Evolutionary conservation across 345 rosid species (phyloP).

Genomic region (Populus ilicifolia): DNA sequence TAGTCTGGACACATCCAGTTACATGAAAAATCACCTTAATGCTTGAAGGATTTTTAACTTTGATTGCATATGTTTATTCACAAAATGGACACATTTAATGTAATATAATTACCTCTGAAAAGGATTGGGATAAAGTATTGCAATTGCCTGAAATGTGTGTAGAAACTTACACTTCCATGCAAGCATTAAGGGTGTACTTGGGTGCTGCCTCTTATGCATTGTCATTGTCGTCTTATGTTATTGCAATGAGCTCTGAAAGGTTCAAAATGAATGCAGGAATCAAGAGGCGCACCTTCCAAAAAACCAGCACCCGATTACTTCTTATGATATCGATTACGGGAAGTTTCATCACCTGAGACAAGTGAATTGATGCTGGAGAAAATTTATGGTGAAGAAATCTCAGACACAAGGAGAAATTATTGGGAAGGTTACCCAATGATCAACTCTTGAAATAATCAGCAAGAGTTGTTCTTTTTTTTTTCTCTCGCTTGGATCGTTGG

Average conservation of each 20-base stretch:
- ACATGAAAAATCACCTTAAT: not conserved
- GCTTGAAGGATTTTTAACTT: not conserved
- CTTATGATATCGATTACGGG: conserved; percentile 34
- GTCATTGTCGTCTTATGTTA: not conserved
- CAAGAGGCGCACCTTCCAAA: conserved; percentile 82
- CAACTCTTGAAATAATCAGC: conserved; percentile 12
- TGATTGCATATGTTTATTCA: not conserved
- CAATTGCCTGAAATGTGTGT: not conserved
- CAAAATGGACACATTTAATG: not conserved
- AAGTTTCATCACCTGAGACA: conserved; percentile 7
- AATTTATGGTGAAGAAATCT: conserved; percentile 3
- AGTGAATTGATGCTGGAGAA: conserved; percentile 2
- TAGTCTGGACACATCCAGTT: not conserved
- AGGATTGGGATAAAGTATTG: not conserved
- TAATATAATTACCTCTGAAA: not conserved
- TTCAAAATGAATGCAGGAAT: conserved; percentile 51
- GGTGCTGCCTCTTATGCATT: not conserved
- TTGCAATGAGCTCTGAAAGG: not conserved
- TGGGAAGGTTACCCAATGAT: conserved; percentile 13
- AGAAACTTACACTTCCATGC: too few species aligned
- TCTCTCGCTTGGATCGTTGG: not conserved
- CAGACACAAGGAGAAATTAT: not conserved
- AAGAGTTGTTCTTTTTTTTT: not conserved
- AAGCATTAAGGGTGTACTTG: not conserved
- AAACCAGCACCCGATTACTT: conserved; percentile 97